Base-by-base conservation (phyloP, 805 yeast genomes). In the Zygosaccharomyces bisporus region DNA sequence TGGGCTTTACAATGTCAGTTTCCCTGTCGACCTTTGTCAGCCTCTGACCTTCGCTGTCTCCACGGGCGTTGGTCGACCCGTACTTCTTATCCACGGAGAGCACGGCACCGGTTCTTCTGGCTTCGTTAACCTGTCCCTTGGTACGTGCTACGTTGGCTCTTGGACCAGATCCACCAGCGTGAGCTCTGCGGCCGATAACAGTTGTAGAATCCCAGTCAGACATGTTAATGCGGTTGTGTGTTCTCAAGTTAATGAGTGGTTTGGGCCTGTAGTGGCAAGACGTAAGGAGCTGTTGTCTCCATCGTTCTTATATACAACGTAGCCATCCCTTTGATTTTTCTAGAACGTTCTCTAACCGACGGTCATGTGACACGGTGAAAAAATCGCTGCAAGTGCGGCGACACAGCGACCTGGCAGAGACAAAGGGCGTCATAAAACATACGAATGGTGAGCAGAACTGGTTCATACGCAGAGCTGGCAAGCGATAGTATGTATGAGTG, bases 21-120 rank as follows among this genome's bases (percentile, higher is more conserved):
- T 88, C 82, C 66, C 95, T 83, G 67, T 93, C 99, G 56, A 93
- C 77, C 73, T 81, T 91, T 52, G 99, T 83, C 63, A 93, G 74
- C 67, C 95, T 79, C 74, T 93, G 99, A 40, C 98, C 99, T 63
- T 91, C 98, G 23, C 87, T 83, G 55, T 85, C 82, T 45, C 80
- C 72, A 69, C 84, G 86, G 41, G 67, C 52, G 61, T 77, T 73
- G 44, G 82, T 72, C 19, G 76, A 67, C 41, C 84, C 84, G 68
- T 86, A 93, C 70, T 91, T 93, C 80, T 91, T 91, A 67, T 91
- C 99, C 34, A 90, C 90, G 34, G 95, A 80, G 30, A 93, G 76
- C 43, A 93, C 91, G 43, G 80, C 76, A 52, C 99, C 99, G 17
- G 83, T 66, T 75, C 99, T 83, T 74, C 95, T 83, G 43, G 99